These are phyloP conservation scores for Aspergillus leporis DNA, from an alignment of 495 filamentous ascomycete species.

Conservation along the genomic window DNA sequence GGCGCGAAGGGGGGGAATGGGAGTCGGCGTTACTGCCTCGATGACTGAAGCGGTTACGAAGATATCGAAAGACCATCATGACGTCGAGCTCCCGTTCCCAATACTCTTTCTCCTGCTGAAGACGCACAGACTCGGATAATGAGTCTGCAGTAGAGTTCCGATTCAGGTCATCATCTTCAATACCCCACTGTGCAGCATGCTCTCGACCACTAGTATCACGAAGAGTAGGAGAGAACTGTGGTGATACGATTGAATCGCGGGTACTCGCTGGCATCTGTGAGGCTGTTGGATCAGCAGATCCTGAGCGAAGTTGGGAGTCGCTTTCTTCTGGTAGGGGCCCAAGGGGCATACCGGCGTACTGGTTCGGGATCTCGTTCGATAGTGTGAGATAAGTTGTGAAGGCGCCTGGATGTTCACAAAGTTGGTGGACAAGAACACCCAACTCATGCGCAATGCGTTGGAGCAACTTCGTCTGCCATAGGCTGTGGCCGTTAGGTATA, in stretches of 20 bases:
- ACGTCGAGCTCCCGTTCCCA: slow-evolving; percentile 89
- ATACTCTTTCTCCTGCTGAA: slow-evolving; percentile 62
- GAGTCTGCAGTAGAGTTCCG: slow-evolving; percentile 26
- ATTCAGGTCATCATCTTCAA: slow-evolving; percentile 58
- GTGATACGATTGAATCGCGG: slow-evolving; percentile 34
- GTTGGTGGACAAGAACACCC: slow-evolving; percentile 76
- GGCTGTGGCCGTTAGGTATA: slow-evolving; percentile 43
- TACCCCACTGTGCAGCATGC: slow-evolving; percentile 66
- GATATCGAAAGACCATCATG: slow-evolving; percentile 83
- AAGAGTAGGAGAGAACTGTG: slow-evolving; percentile 49
- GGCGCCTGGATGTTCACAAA: slow-evolving; percentile 77
- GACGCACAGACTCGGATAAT: slow-evolving; percentile 32
- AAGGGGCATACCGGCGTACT: slow-evolving; percentile 57
- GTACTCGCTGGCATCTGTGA: slow-evolving; percentile 24
- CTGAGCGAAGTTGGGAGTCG: slow-evolving; percentile 13
- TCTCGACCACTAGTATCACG: slow-evolving; percentile 34
- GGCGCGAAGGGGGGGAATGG: slow-evolving; percentile 36
- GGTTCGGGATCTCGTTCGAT: slow-evolving; percentile 39
- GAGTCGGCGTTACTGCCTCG: slow-evolving; percentile 38
- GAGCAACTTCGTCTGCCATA: slow-evolving; percentile 77
- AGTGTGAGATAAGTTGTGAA: slow-evolving; percentile 71
- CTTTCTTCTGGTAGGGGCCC: slow-evolving; percentile 32
- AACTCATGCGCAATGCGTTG: slow-evolving; percentile 85
- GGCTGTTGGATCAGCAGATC: slow-evolving; percentile 19
- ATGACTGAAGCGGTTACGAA: slow-evolving; percentile 70